A percentile compares a stretch with the other conserved stretches of the same genome.
phyloP scores from a whole-genome alignment of 495 filamentous ascomycete genomes.

The Elasticomyces elasticus region DNA sequence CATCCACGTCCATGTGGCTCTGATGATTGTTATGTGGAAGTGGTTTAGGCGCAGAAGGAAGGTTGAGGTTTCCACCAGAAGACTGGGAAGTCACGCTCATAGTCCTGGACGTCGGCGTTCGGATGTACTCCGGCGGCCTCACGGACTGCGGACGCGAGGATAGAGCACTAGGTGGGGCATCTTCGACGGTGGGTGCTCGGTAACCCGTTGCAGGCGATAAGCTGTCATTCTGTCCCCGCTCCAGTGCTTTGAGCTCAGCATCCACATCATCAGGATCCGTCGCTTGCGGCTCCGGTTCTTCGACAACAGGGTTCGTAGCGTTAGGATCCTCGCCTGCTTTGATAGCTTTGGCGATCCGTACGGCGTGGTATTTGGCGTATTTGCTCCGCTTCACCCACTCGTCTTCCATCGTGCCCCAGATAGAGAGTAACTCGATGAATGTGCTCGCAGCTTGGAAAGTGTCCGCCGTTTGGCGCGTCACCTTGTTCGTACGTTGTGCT shows the following conservation, averaged over 20 bases:
- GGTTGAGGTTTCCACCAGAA: too few species aligned
- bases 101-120: background rate
- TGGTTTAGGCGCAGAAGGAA: too few species aligned
- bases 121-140: background rate
- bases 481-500: constrained; percentile 71
- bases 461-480: constrained; percentile 86
- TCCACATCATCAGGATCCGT: constrained; percentile 39
- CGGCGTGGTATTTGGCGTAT: constrained; percentile 90
- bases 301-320: constrained; percentile 61
- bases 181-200: background rate
- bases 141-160: background rate
- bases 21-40: background rate
- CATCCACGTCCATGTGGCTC: constrained; percentile 15
- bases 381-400: constrained; percentile 83
- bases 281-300: constrained; percentile 14
- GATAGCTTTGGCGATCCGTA: constrained; percentile 81
- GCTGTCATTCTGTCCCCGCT: constrained; percentile 27
- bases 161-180: background rate
- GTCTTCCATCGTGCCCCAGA: constrained; percentile 65
- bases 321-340: constrained; percentile 92
- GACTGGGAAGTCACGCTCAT: background rate
- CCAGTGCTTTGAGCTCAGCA: constrained; percentile 50
- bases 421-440: constrained; percentile 77
- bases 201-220: background rate
- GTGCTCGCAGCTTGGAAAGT: constrained; percentile 86